Evolutionary conservation across 495 filamentous ascomycete genomes (phyloP), one percentile per base, ranked within the genome.

Genomic region (Aspergillus mulundensis): DNA sequence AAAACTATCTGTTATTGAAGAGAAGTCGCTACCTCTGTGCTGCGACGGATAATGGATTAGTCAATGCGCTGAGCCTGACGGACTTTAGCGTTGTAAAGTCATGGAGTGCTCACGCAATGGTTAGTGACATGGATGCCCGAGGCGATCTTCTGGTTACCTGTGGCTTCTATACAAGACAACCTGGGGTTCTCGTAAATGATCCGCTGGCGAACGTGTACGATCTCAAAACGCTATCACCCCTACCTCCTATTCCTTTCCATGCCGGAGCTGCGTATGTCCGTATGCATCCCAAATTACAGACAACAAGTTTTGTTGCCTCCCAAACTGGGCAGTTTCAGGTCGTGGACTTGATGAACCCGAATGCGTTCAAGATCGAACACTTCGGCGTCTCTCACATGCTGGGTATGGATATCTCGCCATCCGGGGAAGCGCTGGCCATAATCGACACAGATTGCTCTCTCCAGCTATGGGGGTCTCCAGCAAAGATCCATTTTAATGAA

Each of bases 111-210:
- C 92, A 97, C 59, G 85, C 88, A 3, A 83, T 80, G 21, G 88
- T 97, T 59, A 93, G 89, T 65, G 91, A 97, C 65, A 96, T 99
- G 88, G 93, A 97, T 72, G 90, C 90, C 7, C 87, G 91, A 53
- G 87, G 89, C 58, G 91, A 96, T 64, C 90, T 90, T 57, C 81
- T 97, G 25, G 85, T 97, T 18, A 97, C 92, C 21, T 99, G 94
- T 68, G 94, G 94, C n/a, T 94, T 89, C 66, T 93, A 91, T 1
- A 77, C 86, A 16, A 84, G 90, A 60, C 83, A 82, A 34, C 69
- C 84, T 23, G 81, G 80, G 5, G 71, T 78, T 10, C 76, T 76
- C 41, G 89, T 91, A 67, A 85, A 94, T 1, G 94, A 97, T 64
- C 87, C 89, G 2, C 81, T 96, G 45, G 91, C 95, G 50, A 96